Percentiles rank a stretch among this genome's conserved stretches.
These are phyloP conservation scores for Paramecium pentaurelia DNA, from an alignment of 73 alveolate genomes.

Conservation along the genomic window DNA sequence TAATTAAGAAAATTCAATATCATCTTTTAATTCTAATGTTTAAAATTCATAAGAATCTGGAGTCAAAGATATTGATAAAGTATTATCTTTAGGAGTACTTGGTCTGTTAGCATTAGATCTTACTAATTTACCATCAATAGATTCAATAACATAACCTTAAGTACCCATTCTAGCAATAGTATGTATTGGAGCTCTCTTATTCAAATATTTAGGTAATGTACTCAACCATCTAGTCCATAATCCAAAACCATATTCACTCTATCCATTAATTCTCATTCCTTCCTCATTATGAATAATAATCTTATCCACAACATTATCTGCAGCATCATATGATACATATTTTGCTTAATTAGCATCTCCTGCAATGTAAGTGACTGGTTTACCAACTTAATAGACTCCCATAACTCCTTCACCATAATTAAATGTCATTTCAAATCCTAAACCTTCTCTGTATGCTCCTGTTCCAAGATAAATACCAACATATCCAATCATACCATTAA, in stretches of 20 bases:
- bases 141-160: not conserved
- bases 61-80: not conserved
- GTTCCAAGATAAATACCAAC: constrained; percentile 32
- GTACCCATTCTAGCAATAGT: constrained; percentile 45
- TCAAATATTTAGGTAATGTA: constrained; percentile 13
- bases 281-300: constrained; percentile 28
- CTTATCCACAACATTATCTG: not conserved
- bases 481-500: constrained; percentile 46
- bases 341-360: not conserved
- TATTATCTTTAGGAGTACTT: constrained; percentile 5
- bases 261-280: not conserved
- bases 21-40: not conserved
- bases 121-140: not conserved
- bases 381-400: not conserved
- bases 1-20: not conserved
- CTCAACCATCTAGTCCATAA: constrained; percentile 49
- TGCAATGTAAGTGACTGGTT: constrained; percentile 4
- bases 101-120: constrained; percentile 34
- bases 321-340: not conserved
- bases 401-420: constrained; percentile 34
- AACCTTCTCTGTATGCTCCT: constrained; percentile 32
- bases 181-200: not conserved
- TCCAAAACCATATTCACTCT: constrained; percentile 31
- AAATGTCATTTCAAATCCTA: not conserved
- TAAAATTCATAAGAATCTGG: constrained; percentile 20